Conservation (phyloP, 495 filamentous ascomycete genomes). For the Collariella sp. region DNA sequence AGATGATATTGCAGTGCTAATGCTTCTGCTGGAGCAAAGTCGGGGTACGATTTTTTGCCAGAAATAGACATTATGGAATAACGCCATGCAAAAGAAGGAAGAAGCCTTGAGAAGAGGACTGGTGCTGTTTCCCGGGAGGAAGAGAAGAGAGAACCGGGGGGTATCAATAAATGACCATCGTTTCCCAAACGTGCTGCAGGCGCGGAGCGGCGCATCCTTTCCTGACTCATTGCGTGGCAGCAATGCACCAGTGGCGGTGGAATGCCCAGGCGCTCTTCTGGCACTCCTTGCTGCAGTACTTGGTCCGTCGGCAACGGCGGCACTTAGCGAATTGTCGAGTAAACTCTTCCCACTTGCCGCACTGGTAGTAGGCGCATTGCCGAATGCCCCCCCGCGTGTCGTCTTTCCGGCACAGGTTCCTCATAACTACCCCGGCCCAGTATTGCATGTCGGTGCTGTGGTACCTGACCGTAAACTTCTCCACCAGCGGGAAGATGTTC, state of each 20-base stretch:
- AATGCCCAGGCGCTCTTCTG: constrained; percentile 98
- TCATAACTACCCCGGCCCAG: constrained; percentile 98
- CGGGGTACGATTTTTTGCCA: neutral
- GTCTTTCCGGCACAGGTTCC: constrained; percentile 96
- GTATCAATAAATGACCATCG: constrained; percentile 28
- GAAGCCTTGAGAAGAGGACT: neutral
- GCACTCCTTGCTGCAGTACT: constrained; percentile 99
- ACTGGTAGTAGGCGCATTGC: constrained; percentile 95
- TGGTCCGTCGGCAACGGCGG: constrained; percentile 88
- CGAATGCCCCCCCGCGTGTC: constrained; percentile 87
- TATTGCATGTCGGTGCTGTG: constrained; percentile 97
- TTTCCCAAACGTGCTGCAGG: constrained; percentile 3
- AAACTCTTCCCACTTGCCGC: constrained; percentile 95
- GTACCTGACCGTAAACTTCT: constrained; percentile 94
- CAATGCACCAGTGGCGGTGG: constrained; percentile 94
- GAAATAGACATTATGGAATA: constrained; percentile 27
- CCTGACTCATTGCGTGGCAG: constrained; percentile 45
- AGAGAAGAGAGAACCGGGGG: constrained; percentile 20
- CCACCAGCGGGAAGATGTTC: constrained; percentile 96
- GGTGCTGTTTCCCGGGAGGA: constrained; percentile 19
- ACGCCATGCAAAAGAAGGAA: constrained; percentile 25
- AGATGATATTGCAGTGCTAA: constrained; percentile 11
- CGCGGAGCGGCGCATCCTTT: too few species aligned
- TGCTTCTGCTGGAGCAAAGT: constrained; percentile 14
- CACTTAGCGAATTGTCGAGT: constrained; percentile 97